These are phyloP conservation scores for Aechmea fasciata DNA, from an alignment of 176 grass and related monocot genomes.

Conservation along the genomic window DNA sequence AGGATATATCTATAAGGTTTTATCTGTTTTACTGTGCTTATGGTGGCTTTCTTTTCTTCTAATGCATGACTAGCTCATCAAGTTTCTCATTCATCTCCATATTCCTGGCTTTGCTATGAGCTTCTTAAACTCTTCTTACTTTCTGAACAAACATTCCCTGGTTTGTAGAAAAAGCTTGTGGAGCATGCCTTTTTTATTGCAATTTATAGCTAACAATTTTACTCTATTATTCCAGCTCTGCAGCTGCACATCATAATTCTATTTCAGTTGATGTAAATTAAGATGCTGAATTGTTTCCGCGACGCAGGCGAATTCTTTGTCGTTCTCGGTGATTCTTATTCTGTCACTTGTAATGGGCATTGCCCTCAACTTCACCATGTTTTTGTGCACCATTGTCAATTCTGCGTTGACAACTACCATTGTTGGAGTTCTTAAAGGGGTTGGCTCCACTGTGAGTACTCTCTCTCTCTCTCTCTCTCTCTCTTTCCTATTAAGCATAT, in stretches of 20 bases:
- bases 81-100: neutral
- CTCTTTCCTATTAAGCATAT: neutral
- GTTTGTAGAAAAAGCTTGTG: no score
- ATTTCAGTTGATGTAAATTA: neutral
- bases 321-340: conserved; percentile 58
- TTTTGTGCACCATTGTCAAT: conserved; percentile 93
- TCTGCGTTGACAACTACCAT: conserved; percentile 95
- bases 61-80: neutral
- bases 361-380: conserved; percentile 88
- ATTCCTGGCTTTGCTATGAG: neutral
- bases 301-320: conserved; percentile 42
- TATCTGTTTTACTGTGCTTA: neutral
- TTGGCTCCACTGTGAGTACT: conserved; percentile 65
- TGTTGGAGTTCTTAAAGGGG: conserved; percentile 94
- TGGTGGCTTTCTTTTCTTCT: neutral
- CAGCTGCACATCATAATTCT: neutral
- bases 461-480: neutral
- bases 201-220: neutral
- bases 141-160: no score
- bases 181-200: no score
- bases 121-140: no score
- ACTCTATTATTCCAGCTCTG: neutral
- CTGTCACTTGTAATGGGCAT: conserved; percentile 83
- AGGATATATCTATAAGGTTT: neutral
- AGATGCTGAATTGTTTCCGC: neutral